Base-by-base conservation (phyloP, 2,329 filamentous ascomycete genomes). In the Trichoderma koningii region DNA sequence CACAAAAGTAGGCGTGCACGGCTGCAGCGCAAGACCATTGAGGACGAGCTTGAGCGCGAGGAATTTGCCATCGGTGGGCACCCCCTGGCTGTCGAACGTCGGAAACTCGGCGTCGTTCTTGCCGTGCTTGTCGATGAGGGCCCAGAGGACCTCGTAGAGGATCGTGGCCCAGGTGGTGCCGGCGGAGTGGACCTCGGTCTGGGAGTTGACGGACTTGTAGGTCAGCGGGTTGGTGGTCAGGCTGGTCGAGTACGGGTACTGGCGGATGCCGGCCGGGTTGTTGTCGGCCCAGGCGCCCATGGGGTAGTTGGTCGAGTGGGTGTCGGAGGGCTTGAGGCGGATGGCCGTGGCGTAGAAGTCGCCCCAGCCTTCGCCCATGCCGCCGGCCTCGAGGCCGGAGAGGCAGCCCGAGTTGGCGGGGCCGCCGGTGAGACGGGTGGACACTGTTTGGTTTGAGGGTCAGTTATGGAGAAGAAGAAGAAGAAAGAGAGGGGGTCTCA, bases 331-430 rank as follows among this genome's bases (percentile, higher is more conserved):
- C 74, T 82, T 81, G 65, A 83, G 70, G 56, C 79, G 78, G 66
- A 85, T 76, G 5, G 83, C 81, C 0, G 79, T 81, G 5, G 83
- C 83, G 73, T 81, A 82, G 73, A 85, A 84, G 68, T 86, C 84
- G 64, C 79, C 76, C 84, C 84, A 86, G 44, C 84, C 84, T 65
- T 86, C 84, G 41, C 83, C 83, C 84, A 86, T 85, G 45, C 84
- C 84, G 9, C 82, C 80, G 1, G 80, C 74, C 66, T 86, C 83
- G n/a, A 77, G 69, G 12, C 77, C 73, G 14, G 63, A 70, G 17
- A 86, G 76, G 68, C 84, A 86, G 55, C 73, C 76, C 30, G 70
- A 75, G 77, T 86, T 87, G 52, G 77, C 75, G 0, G 85, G 84
- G 1, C 85, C 85, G 56, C 85, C 85, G 0, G 85, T 87, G 30